Base-by-base conservation (phyloP, 352 stramenopile genomes). In the Globisporangium barbulae region DNA sequence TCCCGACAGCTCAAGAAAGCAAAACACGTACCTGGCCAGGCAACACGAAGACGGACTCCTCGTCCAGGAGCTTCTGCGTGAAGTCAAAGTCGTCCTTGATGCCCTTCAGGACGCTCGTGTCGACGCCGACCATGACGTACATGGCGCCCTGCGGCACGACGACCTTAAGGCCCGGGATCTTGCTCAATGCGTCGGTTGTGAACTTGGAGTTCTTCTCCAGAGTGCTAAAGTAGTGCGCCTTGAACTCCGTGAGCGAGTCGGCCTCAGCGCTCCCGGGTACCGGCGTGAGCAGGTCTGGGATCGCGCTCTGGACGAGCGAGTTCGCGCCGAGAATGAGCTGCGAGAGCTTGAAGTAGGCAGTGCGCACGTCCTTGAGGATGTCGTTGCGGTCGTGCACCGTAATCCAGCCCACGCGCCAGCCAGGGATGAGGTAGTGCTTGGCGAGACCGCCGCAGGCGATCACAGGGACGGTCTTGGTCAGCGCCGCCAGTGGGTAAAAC, bases 41-140 rank as follows among this genome's bases (percentile, higher is more conserved):
- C 37, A 99, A 73, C 12, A 98, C 89, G 59, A 98, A 95, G 8
- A 99, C 88, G 41, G 94, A 97, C 71, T 99, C 94, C 83, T 99
- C 94, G 44, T 97, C 75, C 2, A 98, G 73, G 10, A 99, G 79
- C 67, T 94, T 89, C 66, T 93, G 84, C n/a, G 91, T 96, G 57
- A 98, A 98, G 61, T 96, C 91, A 7, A 97, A 75, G 71, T 98
- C 96, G 73, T 98, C 82, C 47, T 88, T 68, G 67, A 98, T 92
- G 49, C 83, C 88, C 19, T 81, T 84, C 39, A 98, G 75, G 19
- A 84, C 49, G 25, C 65, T 65, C 0, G 78, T 81, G 64, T 94
- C 78, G 48, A 98, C 30, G 64, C 75, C 55, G 70, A 89, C 83
- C 89, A 98, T 98, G 13, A 88, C 83, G 68, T 99, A 99, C 94